phyloP scores from a whole-genome alignment of 1,284 basidiomycete species.

The Rhodotorula sp. region DNA sequence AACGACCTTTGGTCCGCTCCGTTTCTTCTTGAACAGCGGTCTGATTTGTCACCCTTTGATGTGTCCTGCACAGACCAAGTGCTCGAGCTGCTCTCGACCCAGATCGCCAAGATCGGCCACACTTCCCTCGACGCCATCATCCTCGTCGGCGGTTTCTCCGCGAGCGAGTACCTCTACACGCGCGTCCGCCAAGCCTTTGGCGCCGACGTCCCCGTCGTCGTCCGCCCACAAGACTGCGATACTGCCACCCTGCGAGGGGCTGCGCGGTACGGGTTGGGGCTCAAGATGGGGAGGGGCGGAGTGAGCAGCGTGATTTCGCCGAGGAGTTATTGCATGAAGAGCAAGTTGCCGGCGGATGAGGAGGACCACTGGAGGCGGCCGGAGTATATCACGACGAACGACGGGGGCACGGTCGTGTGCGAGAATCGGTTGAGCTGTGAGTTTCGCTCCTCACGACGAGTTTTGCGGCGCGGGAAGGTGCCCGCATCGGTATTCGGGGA shows the following conservation, averaged over 20 bases:
- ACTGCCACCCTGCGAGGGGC: conserved; percentile 79
- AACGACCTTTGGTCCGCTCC: too few relatives aligned
- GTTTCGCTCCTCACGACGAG: too few relatives aligned
- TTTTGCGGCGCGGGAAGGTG: too few relatives aligned
- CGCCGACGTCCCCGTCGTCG: conserved; percentile 64
- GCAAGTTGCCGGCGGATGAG: conserved; percentile 74
- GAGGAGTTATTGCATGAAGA: conserved; percentile 78
- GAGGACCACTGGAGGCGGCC: conserved; percentile 76
- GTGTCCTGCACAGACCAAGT: conserved; percentile 55
- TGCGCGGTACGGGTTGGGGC: conserved; percentile 73
- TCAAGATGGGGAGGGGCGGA: conserved; percentile 55
- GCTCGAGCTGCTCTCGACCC: conserved; percentile 68
- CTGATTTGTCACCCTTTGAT: not conserved
- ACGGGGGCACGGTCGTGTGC: conserved; percentile 68
- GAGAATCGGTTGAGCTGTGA: conserved; percentile 63
- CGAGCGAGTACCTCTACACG: conserved; percentile 72
- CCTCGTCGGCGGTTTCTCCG: conserved; percentile 79
- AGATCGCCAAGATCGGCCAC: conserved; percentile 59
- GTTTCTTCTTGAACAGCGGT: too few relatives aligned
- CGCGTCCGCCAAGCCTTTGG: conserved; percentile 67
- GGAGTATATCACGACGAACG: conserved; percentile 73
- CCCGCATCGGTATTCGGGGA: too few relatives aligned
- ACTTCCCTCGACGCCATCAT: conserved; percentile 70
- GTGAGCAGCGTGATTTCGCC: conserved; percentile 75
- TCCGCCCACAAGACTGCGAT: conserved; percentile 72